A percentile compares a stretch with the other conserved stretches of the same genome.
These are phyloP conservation scores for Phytophthora capsici DNA, from an alignment of 352 stramenopile genomes.

Conservation along the genomic window DNA sequence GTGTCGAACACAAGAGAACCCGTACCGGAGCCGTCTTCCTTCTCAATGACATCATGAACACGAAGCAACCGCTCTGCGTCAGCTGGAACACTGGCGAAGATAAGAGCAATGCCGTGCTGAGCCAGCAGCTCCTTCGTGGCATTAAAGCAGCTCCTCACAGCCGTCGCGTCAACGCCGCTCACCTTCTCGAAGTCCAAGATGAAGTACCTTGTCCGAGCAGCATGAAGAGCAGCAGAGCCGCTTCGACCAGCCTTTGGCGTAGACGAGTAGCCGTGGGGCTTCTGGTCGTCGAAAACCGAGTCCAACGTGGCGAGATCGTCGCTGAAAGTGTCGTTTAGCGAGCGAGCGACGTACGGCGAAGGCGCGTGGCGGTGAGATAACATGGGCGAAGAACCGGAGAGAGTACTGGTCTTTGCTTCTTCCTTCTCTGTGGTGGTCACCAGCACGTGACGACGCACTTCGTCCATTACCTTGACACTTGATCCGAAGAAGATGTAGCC, in stretches of 20 bases:
- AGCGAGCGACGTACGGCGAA: constrained; percentile 40
- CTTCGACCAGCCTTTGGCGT: constrained; percentile 39
- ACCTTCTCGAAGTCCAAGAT: constrained; percentile 92
- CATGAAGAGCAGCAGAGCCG: constrained; percentile 50
- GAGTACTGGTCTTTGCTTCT: constrained; percentile 33
- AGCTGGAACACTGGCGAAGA: constrained; percentile 77
- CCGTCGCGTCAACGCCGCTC: constrained; percentile 89
- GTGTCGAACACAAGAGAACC: constrained; percentile 85
- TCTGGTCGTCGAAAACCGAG: constrained; percentile 50
- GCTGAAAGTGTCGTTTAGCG: constrained; percentile 34
- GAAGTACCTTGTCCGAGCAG: constrained; percentile 83
- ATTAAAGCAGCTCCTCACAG: constrained; percentile 88
- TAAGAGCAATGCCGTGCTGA: constrained; percentile 78
- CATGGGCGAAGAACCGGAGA: constrained; percentile 29
- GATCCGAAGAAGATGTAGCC: constrained; percentile 91
- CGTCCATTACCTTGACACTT: constrained; percentile 88
- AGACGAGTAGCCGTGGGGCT: constrained; percentile 48
- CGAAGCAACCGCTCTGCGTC: constrained; percentile 77
- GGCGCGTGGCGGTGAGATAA: constrained; percentile 21
- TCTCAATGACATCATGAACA: constrained; percentile 83
- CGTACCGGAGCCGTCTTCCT: constrained; percentile 53
- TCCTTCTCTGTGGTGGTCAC: constrained; percentile 50
- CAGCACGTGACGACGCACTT: constrained; percentile 85
- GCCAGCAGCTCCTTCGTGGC: constrained; percentile 82
- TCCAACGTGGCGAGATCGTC: constrained; percentile 73